phyloP scores from a whole-genome alignment of 2,329 filamentous ascomycete species.

The Keithomyces neogunnii region DNA sequence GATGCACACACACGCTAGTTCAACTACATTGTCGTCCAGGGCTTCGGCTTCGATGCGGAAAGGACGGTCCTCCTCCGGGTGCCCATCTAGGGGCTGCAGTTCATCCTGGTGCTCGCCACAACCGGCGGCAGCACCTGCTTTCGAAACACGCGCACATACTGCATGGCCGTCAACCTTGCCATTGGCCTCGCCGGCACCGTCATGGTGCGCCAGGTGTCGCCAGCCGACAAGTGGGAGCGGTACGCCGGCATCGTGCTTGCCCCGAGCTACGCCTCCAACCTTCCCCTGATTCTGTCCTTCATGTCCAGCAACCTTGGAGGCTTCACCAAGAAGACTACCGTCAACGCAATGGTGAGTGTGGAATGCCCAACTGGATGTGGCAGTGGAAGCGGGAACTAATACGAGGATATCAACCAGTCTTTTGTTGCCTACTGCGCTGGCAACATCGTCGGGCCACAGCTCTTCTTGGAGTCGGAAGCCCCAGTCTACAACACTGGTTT shows the following conservation, averaged over 20 bases:
- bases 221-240: conserved; percentile 12
- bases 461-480: conserved; percentile 46
- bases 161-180: conserved; percentile 13
- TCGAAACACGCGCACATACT: conserved; percentile 14
- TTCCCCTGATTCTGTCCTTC: conserved; percentile 42
- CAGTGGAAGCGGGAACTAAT: not conserved
- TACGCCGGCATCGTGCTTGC: conserved; percentile 34
- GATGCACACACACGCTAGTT: conserved; percentile 1
- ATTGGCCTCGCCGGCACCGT: conserved; percentile 13
- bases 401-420: conserved; percentile 15
- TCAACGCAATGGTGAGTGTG: conserved; percentile 36
- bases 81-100: conserved; percentile 12
- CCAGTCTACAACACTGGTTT: conserved; percentile 55
- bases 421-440: conserved; percentile 53
- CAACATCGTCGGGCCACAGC: conserved; percentile 52
- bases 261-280: conserved; percentile 40
- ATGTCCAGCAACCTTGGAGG: conserved; percentile 50
- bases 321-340: conserved; percentile 53
- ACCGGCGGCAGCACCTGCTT: conserved; percentile 13
- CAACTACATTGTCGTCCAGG: conserved; percentile 15
- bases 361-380: no score
- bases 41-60: conserved; percentile 13
- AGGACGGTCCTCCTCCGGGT: conserved; percentile 8
- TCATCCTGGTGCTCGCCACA: conserved; percentile 13
- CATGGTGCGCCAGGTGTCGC: conserved; percentile 14